A percentile compares a stretch with the other conserved stretches of the same genome.
These are phyloP conservation scores for Sarcodon sp. DNA, from an alignment of 768 basidiomycete species.

Conservation along the genomic window DNA sequence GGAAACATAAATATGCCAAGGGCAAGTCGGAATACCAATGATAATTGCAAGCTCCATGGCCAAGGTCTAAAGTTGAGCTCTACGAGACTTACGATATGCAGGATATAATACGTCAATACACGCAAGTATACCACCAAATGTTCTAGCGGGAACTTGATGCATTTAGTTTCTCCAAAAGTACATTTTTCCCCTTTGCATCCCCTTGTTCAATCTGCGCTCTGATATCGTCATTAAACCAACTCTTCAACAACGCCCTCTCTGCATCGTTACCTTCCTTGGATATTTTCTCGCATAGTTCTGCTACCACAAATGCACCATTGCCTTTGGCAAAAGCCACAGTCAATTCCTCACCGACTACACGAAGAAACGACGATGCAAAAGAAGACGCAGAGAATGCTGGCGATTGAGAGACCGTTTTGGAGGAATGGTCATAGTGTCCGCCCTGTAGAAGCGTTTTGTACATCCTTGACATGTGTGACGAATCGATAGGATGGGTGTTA, in stretches of 20 bases:
- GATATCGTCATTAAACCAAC: conserved; percentile 44
- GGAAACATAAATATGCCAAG: too few relatives aligned
- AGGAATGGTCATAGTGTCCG: conserved; percentile 68
- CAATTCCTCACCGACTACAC: conserved; percentile 36
- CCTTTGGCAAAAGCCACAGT: conserved; percentile 42
- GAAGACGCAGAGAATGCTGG: conserved; percentile 39
- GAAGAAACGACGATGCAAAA: conserved; percentile 50
- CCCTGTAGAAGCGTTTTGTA: conserved; percentile 89
- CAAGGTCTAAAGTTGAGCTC: too few relatives aligned
- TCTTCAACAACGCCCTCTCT: conserved; percentile 31
- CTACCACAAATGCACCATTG: conserved; percentile 65
- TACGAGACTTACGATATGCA: too few relatives aligned
- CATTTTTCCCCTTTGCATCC: conserved; percentile 55
- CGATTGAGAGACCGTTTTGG: conserved; percentile 38
- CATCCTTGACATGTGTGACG: conserved; percentile 70
- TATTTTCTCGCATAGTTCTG: conserved; percentile 44
- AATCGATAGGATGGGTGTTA: conserved; percentile 58
- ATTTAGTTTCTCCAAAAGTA: conserved; percentile 49
- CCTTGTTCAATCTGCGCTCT: conserved; percentile 34
- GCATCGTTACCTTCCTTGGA: conserved; percentile 22
- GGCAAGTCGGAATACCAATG: too few relatives aligned
- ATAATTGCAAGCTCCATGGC: too few relatives aligned
- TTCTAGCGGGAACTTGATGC: conserved; percentile 3
- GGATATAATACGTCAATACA: too few relatives aligned
- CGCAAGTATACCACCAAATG: too few relatives aligned